Conservation (phyloP, 2,329 filamentous ascomycete genomes). For the Coleophoma cylindrospora region DNA sequence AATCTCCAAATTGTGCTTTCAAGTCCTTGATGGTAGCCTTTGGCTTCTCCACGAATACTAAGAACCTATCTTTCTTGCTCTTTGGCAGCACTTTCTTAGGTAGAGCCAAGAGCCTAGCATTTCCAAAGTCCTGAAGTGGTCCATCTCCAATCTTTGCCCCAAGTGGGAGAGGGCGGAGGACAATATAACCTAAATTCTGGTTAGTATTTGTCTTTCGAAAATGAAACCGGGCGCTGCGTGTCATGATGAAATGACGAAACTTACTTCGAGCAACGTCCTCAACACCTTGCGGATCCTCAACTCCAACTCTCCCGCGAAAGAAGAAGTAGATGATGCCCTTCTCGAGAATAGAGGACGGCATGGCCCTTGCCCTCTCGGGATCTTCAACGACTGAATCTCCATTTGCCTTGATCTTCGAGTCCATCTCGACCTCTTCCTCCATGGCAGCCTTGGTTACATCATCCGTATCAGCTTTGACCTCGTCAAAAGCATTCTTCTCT, state of each 20-base stretch:
- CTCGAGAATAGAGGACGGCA: slow-evolving; percentile 61
- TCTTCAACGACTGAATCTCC: slow-evolving; percentile 23
- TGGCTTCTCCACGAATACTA: slow-evolving; percentile 78
- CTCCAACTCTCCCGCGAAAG: slow-evolving; percentile 69
- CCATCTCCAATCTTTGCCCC: slow-evolving; percentile 61
- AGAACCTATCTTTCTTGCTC: slow-evolving; percentile 64
- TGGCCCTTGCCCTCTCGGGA: slow-evolving; percentile 25
- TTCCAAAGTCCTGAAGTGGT: slow-evolving; percentile 43
- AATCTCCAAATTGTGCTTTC: slow-evolving; percentile 63
- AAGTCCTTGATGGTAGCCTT: slow-evolving; percentile 61
- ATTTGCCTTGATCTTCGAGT: slow-evolving; percentile 21
- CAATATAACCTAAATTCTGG: slow-evolving; percentile 48
- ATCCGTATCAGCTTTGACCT: slow-evolving; percentile 23
- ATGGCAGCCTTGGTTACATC: slow-evolving; percentile 18
- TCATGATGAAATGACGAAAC: too few species aligned
- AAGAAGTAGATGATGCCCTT: slow-evolving; percentile 93
- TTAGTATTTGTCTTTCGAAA: too few species aligned
- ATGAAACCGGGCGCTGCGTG: too few species aligned
- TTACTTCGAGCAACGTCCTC: slow-evolving; percentile 66
- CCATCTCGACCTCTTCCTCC: slow-evolving; percentile 17
- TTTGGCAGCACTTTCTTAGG: slow-evolving; percentile 81
- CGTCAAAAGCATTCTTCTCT: slow-evolving; percentile 22
- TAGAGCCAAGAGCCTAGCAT: slow-evolving; percentile 69
- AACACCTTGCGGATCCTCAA: slow-evolving; percentile 64
- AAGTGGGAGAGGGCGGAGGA: slow-evolving; percentile 66